Evolutionary conservation across 1,139 yeast species (phyloP), one percentile per base, ranked within the genome.

Genomic region (Schwanniomyces etchellsii): DNA sequence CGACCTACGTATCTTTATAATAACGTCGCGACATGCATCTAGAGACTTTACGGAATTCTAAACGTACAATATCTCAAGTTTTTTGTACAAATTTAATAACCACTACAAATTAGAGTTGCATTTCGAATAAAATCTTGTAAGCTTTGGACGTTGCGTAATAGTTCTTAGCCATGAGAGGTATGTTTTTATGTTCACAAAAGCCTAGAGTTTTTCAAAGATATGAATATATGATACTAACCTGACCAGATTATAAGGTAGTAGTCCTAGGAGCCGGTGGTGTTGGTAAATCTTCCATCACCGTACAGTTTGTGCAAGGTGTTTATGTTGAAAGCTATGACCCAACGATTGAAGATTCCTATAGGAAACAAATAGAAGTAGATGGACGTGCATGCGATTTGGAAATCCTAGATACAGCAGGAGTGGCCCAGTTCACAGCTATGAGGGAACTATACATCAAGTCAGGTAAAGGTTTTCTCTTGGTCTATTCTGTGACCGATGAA

Each of bases 321-420:
- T 68, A 68, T 40, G 72, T 68, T 16, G 74, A 68, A 44, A 64
- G 71, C 43, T 68, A 68, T 43, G 74, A 68, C 40, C 70, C 70
- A 28, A 67, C 74, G 25, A 67, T 67, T 37, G 74, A 68, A 46
- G 73, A 91, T 55, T 85, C 96, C 1, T 91, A 91, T 58, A 70
- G 96, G 37, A 91, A 89, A 48, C 94, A 86, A 45, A 80, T 89
- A 36, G 91, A 85, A 50, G 81, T 91, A 30, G 96, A 91, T 57
- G 95, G 93, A 28, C 77, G 94, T 48, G 83, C 91, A 4, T 85
- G 95, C 48, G 89, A 86, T 44, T 69, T 91, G 42, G 97, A 68
- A 46, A 67, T 68, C 34, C 60, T 68, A 43, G 74, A 68, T 44
- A 68, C 74, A 3, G 74, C 74, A 2, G 74, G 74, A 24, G 72